phyloP scores from a whole-genome alignment of 176 grass and related monocot genomes.

The Zizania latifolia region DNA sequence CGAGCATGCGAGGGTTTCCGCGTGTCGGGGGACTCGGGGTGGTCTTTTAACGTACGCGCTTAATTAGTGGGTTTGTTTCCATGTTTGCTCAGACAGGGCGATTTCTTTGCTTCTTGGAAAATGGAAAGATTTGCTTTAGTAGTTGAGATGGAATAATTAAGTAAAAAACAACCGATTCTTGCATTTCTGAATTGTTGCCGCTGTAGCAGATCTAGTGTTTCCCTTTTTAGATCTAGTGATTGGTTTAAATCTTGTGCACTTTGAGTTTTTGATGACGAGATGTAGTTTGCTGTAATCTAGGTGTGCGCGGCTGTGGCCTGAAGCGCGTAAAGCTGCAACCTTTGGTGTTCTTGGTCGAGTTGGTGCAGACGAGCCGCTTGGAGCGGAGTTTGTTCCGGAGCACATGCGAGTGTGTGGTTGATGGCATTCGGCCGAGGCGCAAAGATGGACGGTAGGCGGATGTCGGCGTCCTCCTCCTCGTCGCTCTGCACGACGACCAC shows the following conservation, averaged over 20 bases:
- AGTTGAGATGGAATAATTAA: neutral
- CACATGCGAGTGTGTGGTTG: slow-evolving; percentile 32
- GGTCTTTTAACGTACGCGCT: slow-evolving; percentile 15
- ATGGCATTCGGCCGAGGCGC: slow-evolving; percentile 70
- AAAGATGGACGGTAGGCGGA: slow-evolving; percentile 76
- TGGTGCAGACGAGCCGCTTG: slow-evolving; percentile 16
- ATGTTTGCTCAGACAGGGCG: neutral
- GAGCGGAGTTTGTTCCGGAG: neutral
- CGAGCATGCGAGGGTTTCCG: neutral
- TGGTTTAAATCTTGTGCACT: neutral
- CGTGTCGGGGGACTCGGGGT: neutral
- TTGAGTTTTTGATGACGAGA: slow-evolving; percentile 8
- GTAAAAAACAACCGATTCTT: neutral
- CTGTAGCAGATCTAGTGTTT: slow-evolving; percentile 18
- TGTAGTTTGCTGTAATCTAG: slow-evolving; percentile 30
- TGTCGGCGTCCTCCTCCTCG: slow-evolving; percentile 44
- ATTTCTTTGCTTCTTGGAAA: slow-evolving; percentile 3
- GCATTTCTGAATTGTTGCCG: neutral
- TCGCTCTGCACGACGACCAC: slow-evolving; percentile 72
- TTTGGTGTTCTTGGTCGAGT: neutral
- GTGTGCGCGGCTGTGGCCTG: neutral
- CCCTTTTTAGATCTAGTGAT: slow-evolving; percentile 31
- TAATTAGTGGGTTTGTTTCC: slow-evolving; percentile 14
- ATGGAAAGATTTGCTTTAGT: neutral
- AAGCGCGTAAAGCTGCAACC: slow-evolving; percentile 2